These are phyloP conservation scores for Fraxinus baroniana DNA, from an alignment of 305 asterid genomes.

Conservation along the genomic window DNA sequence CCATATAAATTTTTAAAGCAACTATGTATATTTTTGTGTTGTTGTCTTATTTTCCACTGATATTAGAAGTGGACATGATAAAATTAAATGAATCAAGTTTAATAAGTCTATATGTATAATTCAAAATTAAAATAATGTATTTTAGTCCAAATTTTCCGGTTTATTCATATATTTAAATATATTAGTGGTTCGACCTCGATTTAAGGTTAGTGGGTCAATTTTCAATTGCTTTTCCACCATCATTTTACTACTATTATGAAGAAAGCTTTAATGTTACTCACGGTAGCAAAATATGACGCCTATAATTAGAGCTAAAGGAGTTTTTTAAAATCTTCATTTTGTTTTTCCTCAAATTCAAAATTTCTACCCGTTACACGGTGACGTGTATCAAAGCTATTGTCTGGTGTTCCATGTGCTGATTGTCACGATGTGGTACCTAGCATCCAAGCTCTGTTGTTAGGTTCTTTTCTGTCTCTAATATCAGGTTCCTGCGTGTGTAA, in stretches of 20 bases:
- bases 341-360: not conserved
- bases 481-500: not conserved
- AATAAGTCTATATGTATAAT: not conserved
- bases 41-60: not conserved
- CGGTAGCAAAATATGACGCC: not conserved
- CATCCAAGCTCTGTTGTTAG: not conserved
- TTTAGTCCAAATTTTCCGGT: not conserved
- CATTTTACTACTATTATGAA: not conserved
- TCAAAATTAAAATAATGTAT: not conserved
- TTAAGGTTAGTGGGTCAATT: not conserved
- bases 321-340: not conserved
- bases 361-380: not conserved
- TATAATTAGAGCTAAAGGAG: not conserved
- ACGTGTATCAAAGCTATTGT: not conserved
- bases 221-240: slow-evolving; percentile 9
- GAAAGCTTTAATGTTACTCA: not conserved
- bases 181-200: not conserved
- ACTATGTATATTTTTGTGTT: not conserved
- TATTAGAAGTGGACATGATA: not conserved
- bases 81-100: not conserved
- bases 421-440: not conserved
- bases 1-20: not conserved
- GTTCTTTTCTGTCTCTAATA: not conserved
- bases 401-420: not conserved
- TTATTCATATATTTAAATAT: not conserved